Conservation (phyloP, 2,329 filamentous ascomycete species). For the Cercospora beticola region DNA sequence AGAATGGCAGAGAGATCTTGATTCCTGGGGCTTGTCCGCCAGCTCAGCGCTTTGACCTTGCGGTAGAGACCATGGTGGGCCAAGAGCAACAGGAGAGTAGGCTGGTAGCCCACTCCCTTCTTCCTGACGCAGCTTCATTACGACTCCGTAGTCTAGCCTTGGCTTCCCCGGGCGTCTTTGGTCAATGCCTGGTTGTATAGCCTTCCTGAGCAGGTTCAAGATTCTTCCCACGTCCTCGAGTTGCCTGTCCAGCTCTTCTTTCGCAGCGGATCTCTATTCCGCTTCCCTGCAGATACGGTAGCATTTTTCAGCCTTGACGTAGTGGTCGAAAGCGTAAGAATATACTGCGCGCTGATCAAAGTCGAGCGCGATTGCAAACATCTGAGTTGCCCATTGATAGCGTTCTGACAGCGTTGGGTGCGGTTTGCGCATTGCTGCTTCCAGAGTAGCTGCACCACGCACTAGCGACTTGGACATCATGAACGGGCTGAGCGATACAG, state of each 20-base stretch:
- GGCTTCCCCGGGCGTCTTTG: conserved; percentile 2
- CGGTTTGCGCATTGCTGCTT: not conserved
- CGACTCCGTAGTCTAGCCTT: not conserved
- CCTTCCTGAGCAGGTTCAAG: not conserved
- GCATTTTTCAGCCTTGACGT: not conserved
- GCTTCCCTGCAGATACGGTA: not conserved
- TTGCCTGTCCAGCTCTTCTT: not conserved
- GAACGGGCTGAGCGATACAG: not conserved
- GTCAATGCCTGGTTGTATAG: conserved; percentile 1
- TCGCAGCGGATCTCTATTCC: not conserved
- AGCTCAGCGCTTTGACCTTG: not conserved
- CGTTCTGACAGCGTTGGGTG: not conserved
- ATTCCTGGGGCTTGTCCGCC: not conserved
- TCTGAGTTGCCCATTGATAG: not conserved
- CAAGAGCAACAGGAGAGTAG: not conserved
- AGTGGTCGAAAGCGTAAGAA: conserved; percentile 5
- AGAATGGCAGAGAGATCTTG: not conserved
- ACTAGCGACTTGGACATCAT: not conserved
- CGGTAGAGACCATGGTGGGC: not conserved
- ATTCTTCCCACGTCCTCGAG: not conserved
- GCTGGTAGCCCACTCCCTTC: not conserved
- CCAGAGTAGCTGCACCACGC: not conserved
- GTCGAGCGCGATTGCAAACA: not conserved
- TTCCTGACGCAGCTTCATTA: not conserved
- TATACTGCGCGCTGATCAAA: conserved; percentile 1